A percentile compares a stretch with the other conserved stretches of the same genome.
phyloP scores from a whole-genome alignment of 768 basidiomycete species.

The Termitomyces sp. region DNA sequence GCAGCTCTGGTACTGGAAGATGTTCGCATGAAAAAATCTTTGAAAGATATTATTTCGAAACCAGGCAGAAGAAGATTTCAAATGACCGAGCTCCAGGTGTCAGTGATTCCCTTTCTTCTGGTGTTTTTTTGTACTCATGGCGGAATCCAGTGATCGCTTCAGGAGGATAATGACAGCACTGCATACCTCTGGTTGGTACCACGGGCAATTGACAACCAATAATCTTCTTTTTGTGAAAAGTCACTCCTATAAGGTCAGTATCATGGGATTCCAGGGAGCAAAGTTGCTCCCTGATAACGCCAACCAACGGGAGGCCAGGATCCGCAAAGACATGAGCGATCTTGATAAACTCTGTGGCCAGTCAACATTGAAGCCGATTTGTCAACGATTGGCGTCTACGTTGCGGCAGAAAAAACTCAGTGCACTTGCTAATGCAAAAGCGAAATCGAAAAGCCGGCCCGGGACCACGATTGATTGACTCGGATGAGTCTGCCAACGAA shows the following conservation, averaged over 20 bases:
- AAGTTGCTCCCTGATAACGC: not conserved
- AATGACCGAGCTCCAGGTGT: not conserved
- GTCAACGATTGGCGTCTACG: not conserved
- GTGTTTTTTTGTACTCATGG: not conserved
- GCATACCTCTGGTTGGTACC: not conserved
- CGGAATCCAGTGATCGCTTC: not conserved
- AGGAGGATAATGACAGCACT: not conserved
- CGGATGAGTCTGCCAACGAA: too few relatives aligned
- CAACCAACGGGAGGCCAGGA: not conserved
- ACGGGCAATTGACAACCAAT: not conserved
- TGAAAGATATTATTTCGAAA: not conserved
- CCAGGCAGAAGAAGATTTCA: not conserved
- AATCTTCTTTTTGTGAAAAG: not conserved
- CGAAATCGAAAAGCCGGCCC: not conserved
- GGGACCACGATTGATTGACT: not conserved
- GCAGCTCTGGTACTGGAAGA: constrained; percentile 11
- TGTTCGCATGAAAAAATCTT: not conserved
- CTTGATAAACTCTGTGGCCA: not conserved
- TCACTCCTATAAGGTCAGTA: not conserved
- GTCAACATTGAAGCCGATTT: not conserved
- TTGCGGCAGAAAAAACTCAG: not conserved
- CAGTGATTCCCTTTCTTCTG: not conserved
- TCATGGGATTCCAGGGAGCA: not conserved
- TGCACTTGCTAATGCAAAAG: not conserved
- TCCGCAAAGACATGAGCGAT: not conserved